phyloP scores from a whole-genome alignment of 1,284 basidiomycete species.

The Leccinum glutinopallens region DNA sequence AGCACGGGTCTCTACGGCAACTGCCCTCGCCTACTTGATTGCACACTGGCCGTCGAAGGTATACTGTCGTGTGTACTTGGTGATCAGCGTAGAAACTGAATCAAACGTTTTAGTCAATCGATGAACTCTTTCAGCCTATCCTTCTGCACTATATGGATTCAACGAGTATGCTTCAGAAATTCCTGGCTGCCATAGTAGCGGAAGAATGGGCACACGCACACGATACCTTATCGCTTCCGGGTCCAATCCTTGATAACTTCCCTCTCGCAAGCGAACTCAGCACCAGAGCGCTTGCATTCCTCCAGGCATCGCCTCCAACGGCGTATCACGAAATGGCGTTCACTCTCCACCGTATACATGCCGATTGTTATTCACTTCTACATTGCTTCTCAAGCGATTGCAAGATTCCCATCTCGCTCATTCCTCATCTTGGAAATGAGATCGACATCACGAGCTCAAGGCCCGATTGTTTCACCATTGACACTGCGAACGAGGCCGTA shows the following conservation, averaged over 20 bases:
- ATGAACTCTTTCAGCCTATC: constrained; percentile 68
- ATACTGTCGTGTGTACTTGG: constrained; percentile 23
- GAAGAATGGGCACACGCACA: constrained; percentile 91
- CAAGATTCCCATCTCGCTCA: constrained; percentile 78
- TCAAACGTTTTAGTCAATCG: constrained; percentile 41
- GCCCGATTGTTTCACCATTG: constrained; percentile 76
- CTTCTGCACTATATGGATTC: constrained; percentile 83
- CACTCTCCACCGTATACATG: constrained; percentile 78
- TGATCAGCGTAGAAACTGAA: constrained; percentile 6
- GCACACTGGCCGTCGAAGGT: constrained; percentile 68
- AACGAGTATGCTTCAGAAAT: constrained; percentile 89
- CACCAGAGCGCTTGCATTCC: constrained; percentile 64
- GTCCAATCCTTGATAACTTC: constrained; percentile 55
- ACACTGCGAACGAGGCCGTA: constrained; percentile 75
- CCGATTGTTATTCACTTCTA: constrained; percentile 81
- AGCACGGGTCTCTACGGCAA: constrained; percentile 81
- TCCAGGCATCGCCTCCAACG: constrained; percentile 75
- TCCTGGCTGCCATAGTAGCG: constrained; percentile 81
- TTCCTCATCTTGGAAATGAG: constrained; percentile 79
- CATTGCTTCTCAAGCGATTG: constrained; percentile 84
- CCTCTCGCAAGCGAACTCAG: constrained; percentile 69
- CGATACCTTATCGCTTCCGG: constrained; percentile 36
- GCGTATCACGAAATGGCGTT: constrained; percentile 94
- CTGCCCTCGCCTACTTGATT: constrained; percentile 77
- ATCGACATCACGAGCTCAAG: constrained; percentile 76